Evolutionary conservation across 2,329 filamentous ascomycete genomes (phyloP).

Genomic region (Neocatenulostroma microsporum): DNA sequence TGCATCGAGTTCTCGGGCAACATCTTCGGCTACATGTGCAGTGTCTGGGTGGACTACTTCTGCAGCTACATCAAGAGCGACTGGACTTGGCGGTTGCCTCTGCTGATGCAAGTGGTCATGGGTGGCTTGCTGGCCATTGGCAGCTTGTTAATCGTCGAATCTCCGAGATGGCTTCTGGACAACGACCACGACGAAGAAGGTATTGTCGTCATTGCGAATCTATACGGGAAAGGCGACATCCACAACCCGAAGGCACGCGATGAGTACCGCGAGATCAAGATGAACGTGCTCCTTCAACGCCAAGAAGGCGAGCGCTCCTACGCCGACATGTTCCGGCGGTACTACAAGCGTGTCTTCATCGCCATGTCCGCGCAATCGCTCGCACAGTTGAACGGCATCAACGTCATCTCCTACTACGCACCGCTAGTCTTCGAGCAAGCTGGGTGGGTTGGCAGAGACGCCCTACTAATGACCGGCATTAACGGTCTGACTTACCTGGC

Average conservation of each 20-base stretch:
- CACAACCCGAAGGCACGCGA: conserved; percentile 87
- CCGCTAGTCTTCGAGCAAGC: conserved; percentile 94
- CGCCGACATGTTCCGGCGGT: conserved; percentile 86
- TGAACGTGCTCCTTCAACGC: conserved; percentile 85
- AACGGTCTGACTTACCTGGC: conserved; percentile 87
- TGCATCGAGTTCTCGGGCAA: conserved; percentile 99
- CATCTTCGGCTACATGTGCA: conserved; percentile 89
- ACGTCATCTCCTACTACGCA: conserved; percentile 98
- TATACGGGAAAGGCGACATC: conserved; percentile 93
- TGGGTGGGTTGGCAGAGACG: conserved; percentile 85
- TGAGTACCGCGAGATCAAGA: conserved; percentile 98
- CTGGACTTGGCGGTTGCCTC: conserved; percentile 81
- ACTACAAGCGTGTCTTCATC: conserved; percentile 87
- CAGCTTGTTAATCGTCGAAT: conserved; percentile 91
- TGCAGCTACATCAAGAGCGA: conserved; percentile 82
- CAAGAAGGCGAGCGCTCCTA: conserved; percentile 94
- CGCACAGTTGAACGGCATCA: conserved; percentile 96
- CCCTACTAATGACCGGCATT: conserved; percentile 94
- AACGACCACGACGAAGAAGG: conserved; percentile 98
- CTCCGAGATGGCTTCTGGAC: conserved; percentile 93
- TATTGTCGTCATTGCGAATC: conserved; percentile 94
- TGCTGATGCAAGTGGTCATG: conserved; percentile 93
- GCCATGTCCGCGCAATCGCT: conserved; percentile 97
- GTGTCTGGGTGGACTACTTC: conserved; percentile 98
- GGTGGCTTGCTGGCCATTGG: conserved; percentile 75